Conservation (phyloP, 2,329 filamentous ascomycete species). For the Tolypocladium cylindrosporum region DNA sequence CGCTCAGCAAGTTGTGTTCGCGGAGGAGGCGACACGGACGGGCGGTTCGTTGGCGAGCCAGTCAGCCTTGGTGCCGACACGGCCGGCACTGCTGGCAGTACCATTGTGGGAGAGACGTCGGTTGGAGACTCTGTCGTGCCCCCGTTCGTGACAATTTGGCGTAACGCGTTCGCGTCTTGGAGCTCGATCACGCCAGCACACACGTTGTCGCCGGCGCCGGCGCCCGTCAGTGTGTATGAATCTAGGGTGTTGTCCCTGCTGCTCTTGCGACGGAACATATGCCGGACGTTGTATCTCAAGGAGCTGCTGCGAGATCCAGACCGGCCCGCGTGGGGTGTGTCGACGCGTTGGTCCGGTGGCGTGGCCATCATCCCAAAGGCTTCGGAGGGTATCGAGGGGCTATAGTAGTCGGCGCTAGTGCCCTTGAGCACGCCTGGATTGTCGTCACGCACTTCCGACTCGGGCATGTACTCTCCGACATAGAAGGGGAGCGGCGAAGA, state of each 20-base stretch:
- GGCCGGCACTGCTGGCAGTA: neutral
- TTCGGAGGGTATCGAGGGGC: constrained; percentile 27
- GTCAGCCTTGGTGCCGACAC: constrained; percentile 6
- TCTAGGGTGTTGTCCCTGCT: constrained; percentile 18
- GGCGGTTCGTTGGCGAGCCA: constrained; percentile 4
- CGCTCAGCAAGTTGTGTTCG: neutral
- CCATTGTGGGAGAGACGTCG: constrained; percentile 12
- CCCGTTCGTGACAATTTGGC: constrained; percentile 4
- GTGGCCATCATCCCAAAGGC: constrained; percentile 28
- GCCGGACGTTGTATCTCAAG: constrained; percentile 23
- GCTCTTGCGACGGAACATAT: constrained; percentile 24
- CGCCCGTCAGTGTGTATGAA: constrained; percentile 8
- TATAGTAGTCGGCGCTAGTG: constrained; percentile 31
- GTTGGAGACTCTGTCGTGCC: constrained; percentile 20
- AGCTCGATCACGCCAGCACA: neutral
- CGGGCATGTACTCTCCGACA: constrained; percentile 16
- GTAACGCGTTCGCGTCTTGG: neutral
- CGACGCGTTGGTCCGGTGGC: constrained; percentile 5
- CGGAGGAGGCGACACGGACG: neutral
- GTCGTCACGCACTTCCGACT: constrained; percentile 13
- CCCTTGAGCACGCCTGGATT: constrained; percentile 22
- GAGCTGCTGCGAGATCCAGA: constrained; percentile 23
- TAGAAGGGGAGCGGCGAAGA: constrained; percentile 9
- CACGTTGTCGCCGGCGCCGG: neutral
- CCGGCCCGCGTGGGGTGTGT: constrained; percentile 8